phyloP scores from a whole-genome alignment of 2,329 filamentous ascomycete species.

The Aspergillus piperis region DNA sequence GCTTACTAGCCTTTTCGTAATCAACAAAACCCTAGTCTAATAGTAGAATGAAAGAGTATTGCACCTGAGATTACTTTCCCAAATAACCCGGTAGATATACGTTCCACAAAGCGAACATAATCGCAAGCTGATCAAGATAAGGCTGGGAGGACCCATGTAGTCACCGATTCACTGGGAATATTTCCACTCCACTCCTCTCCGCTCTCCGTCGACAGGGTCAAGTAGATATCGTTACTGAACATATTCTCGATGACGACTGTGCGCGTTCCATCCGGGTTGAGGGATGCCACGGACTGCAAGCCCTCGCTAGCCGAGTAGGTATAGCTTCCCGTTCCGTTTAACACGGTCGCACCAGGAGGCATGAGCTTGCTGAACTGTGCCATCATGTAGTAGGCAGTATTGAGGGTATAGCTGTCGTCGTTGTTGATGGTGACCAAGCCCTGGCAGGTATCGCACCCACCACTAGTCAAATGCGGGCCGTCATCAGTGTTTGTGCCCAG shows the following conservation, averaged over 20 bases:
- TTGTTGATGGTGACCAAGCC: slow-evolving; percentile 33
- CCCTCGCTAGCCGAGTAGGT: slow-evolving; percentile 41
- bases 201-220: slow-evolving; percentile 30
- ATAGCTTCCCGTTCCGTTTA: slow-evolving; percentile 49
- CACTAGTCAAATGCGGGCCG: slow-evolving; percentile 31
- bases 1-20: too few relatives aligned
- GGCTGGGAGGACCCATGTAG: slow-evolving; percentile 32
- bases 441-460: slow-evolving; percentile 30
- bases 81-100: too few relatives aligned
- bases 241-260: slow-evolving; percentile 53
- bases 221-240: slow-evolving; percentile 49
- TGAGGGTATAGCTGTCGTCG: slow-evolving; percentile 48
- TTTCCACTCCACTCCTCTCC: slow-evolving; percentile 32
- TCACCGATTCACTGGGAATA: slow-evolving; percentile 30
- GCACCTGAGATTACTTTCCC: too few relatives aligned
- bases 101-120: too few relatives aligned
- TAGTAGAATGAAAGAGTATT: too few relatives aligned
- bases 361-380: slow-evolving; percentile 56
- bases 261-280: slow-evolving; percentile 50
- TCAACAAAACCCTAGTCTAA: too few relatives aligned
- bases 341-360: slow-evolving; percentile 47
- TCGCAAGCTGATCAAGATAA: background rate
- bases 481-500: slow-evolving; percentile 29
- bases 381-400: slow-evolving; percentile 57
- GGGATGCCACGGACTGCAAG: slow-evolving; percentile 49